phyloP scores from a whole-genome alignment of 1,284 basidiomycete genomes.

The Leccinum pallidistipes region DNA sequence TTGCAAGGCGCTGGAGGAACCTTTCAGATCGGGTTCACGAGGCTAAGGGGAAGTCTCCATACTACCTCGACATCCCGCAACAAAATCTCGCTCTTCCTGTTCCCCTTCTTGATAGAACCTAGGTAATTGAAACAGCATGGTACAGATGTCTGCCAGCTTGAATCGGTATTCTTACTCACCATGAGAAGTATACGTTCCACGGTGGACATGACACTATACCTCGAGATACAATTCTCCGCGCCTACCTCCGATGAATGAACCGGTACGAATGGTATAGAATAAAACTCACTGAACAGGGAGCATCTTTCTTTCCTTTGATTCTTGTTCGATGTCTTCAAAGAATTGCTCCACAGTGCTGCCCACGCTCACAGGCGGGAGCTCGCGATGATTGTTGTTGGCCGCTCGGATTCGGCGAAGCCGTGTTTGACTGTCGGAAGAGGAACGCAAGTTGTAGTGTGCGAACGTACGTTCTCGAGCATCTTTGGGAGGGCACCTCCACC shows the following conservation, averaged over 20 bases:
- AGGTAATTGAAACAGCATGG: conserved; percentile 1
- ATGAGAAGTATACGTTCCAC: conserved; percentile 88
- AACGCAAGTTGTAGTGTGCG: neutral
- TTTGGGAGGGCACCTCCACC: conserved; percentile 79
- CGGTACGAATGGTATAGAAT: neutral
- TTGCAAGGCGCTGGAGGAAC: conserved; percentile 62
- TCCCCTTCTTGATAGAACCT: conserved; percentile 96
- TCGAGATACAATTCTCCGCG: conserved; percentile 91
- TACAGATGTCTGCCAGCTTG: neutral
- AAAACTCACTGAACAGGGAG: conserved; percentile 81
- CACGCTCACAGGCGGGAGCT: conserved; percentile 84
- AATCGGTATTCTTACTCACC: conserved; percentile 38
- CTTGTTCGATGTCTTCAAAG: conserved; percentile 76
- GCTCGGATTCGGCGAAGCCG: conserved; percentile 89
- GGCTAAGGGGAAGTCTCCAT: conserved; percentile 12
- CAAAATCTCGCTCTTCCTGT: conserved; percentile 91
- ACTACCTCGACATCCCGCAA: conserved; percentile 84
- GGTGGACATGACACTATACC: conserved; percentile 61
- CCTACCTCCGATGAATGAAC: conserved; percentile 41
- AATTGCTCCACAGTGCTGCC: conserved; percentile 87
- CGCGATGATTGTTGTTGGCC: conserved; percentile 72
- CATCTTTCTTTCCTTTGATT: conserved; percentile 66
- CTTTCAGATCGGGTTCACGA: conserved; percentile 6
- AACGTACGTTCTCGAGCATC: conserved; percentile 84
- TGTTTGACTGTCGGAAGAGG: conserved; percentile 8